Percentiles rank a stretch among this genome's conserved stretches.
These are phyloP conservation scores for Yarrowia sp. DNA, from an alignment of 805 yeast genomes.

Conservation along the genomic window DNA sequence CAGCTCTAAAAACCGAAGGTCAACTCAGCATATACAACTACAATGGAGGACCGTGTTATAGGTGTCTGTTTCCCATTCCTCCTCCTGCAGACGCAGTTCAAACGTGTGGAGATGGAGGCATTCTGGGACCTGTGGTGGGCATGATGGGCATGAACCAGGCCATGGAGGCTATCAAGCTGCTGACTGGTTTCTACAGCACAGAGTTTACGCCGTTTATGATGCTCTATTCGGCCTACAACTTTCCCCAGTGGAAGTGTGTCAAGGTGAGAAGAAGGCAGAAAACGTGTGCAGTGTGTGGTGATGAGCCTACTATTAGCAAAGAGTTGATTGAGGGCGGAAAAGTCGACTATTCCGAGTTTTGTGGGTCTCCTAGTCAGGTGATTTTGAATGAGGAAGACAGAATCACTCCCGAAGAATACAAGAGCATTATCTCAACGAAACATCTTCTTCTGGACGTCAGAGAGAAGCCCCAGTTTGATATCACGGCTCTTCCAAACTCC, in stretches of 20 bases:
- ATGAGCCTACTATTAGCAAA: slow-evolving; percentile 57
- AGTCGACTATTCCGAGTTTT: slow-evolving; percentile 73
- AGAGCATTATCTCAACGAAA: slow-evolving; percentile 41
- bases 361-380: slow-evolving; percentile 64
- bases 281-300: slow-evolving; percentile 71
- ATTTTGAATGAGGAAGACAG: slow-evolving; percentile 59
- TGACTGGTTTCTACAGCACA: slow-evolving; percentile 59
- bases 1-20: slow-evolving; percentile 91
- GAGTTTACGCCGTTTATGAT: slow-evolving; percentile 73
- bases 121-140: slow-evolving; percentile 96
- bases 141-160: slow-evolving; percentile 89
- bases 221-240: slow-evolving; percentile 59
- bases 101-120: slow-evolving; percentile 92
- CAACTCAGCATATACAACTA: slow-evolving; percentile 81
- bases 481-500: slow-evolving; percentile 66
- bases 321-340: slow-evolving; percentile 56
- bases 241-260: slow-evolving; percentile 68
- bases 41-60: slow-evolving; percentile 83
- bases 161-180: slow-evolving; percentile 78
- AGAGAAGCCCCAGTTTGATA: slow-evolving; percentile 74
- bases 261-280: slow-evolving; percentile 75
- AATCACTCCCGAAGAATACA: slow-evolving; percentile 55
- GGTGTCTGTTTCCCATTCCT: slow-evolving; percentile 91
- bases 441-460: slow-evolving; percentile 75
- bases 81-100: slow-evolving; percentile 85